Base-by-base conservation (phyloP, 225 moss, liverwort and hornwort genomes). In the Pseudoscleropodium purum region DNA sequence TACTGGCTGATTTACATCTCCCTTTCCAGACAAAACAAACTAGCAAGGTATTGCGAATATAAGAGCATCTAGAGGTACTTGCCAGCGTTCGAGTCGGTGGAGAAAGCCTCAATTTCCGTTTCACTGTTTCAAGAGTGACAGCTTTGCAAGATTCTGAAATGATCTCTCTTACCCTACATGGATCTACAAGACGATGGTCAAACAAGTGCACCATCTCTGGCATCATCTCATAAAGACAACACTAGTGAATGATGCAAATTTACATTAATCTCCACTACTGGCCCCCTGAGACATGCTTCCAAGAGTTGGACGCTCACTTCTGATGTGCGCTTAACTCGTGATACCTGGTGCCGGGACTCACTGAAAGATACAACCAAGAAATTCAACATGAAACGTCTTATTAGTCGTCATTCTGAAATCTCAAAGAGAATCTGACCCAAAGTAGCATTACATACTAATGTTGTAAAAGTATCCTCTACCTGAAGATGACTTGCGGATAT, bases 111-210 rank as follows among this genome's bases (percentile, higher is more conserved):
- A 92, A 31, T 80, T 84, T 66, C 78, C 85, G 65, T 82, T 77
- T 89, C 82, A 92, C 82, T 18, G 47, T 85, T 63, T 93, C 89
- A 57, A 89, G 79, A 54, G 89, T 89, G 36, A 91, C 75, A 43
- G 52, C 68, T 88, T 87, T 78, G 85, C 67, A 52, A 66, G 90
- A 87, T 60, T 91, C 85, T 82, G 90, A 77, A 66, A 92, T 57
- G 13, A 87, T 86, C 37, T 89, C 91, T 76, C 74, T 84, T 81
- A 90, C 87, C 89, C 93, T 92, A 87, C 79, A 91, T 43, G 59
- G 39, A 81, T 52, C 43, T 66, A 81, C 74, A 84, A 81, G 79
- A 65, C 61, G 43, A 76, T 85, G 67, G 88, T 92, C 81, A 84
- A 89, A 79, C 68, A 76, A 66, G 14, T 63, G 76, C 54, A 75